phyloP scores from a whole-genome alignment of 495 filamentous ascomycete genomes.

The Hypoxylon cercidicola region DNA sequence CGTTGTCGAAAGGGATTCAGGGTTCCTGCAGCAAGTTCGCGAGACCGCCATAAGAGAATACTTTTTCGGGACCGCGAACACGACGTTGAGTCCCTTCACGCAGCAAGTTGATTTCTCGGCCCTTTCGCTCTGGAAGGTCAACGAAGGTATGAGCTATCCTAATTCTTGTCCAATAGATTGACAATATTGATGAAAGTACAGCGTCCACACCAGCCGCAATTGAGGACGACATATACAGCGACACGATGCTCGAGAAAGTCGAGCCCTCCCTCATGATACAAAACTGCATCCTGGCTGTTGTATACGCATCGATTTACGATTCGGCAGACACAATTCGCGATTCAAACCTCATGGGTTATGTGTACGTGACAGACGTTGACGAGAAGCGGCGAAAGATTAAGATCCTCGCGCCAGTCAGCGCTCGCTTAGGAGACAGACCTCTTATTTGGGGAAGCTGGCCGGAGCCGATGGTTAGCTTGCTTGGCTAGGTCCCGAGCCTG shows the following conservation, averaged over 20 bases:
- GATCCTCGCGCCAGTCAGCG: constrained; percentile 82
- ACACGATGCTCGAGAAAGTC: constrained; percentile 65
- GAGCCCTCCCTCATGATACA: constrained; percentile 69
- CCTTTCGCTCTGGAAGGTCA: constrained; percentile 73
- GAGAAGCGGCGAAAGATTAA: constrained; percentile 82
- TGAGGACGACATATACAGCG: constrained; percentile 40
- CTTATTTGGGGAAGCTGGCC: constrained; percentile 72
- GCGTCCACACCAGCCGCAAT: constrained; percentile 19
- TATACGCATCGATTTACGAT: constrained; percentile 74
- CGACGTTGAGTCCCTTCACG: constrained; percentile 84
- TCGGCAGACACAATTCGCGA: constrained; percentile 77
- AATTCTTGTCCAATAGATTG: background rate
- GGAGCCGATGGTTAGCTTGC: constrained; percentile 61
- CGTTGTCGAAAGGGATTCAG: constrained; percentile 80
- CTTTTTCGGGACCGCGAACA: constrained; percentile 85
- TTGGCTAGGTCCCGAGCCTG: constrained; percentile 44
- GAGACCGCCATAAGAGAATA: constrained; percentile 87
- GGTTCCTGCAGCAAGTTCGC: constrained; percentile 74
- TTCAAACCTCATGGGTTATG: constrained; percentile 88
- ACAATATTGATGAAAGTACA: constrained; percentile 16
- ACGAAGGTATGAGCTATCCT: constrained; percentile 54
- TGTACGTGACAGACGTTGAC: constrained; percentile 92
- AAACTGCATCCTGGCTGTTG: constrained; percentile 80
- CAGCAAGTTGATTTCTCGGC: constrained; percentile 79
- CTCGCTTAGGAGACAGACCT: constrained; percentile 78